Base-by-base conservation (phyloP, 495 filamentous ascomycete genomes). In the Penicillium cataractarum region DNA sequence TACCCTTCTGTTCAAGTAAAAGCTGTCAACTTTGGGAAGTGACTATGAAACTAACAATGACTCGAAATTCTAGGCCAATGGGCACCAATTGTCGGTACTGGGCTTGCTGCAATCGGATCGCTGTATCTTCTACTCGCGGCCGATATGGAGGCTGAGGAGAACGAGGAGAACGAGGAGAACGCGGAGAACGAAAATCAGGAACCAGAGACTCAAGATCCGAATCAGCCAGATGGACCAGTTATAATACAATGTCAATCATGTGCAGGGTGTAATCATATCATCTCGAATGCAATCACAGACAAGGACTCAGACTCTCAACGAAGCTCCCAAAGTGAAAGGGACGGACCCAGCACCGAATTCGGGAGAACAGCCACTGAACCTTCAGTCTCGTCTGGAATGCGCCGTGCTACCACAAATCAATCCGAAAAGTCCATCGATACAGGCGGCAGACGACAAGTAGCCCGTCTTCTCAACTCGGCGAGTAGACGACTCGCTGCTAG, bases 41-140 rank as follows among this genome's bases (percentile, higher is more conserved):
- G 9, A 21, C 12, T 13, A 17, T 2, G 9, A 15, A 51, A n/a
- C 21, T 35, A 26, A 15, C 7, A 35, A 33, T 3, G 7, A 4
- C 19, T 40, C 53, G 26, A 57, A n/a, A 22, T 61, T 24, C 55
- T 63, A 78, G 76, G 79, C 19, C 82, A 87, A 72, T 88, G 85
- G 86, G 79, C 79, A 10, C 83, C 83, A 0, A 76, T 87, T 42
- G 80, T 79, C 46, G 84, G 82, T 49, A 82, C 83, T 4, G 78
- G 63, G 1, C 72, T 88, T 6, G 84, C 82, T n/a, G 76, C 75
- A 0, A 42, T 83, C 15, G 84, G 86, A 15, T 87, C 85, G 13
- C 64, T 85, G 0, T 85, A 84, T 61, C 58, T 86, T 55, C 60
- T 82, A 6, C 60, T 83, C 3, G 77, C 78, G 15, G 66, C 73